Evolutionary conservation across 1,284 basidiomycete genomes (phyloP).

Genomic region (Ustilago shanxiensis): DNA sequence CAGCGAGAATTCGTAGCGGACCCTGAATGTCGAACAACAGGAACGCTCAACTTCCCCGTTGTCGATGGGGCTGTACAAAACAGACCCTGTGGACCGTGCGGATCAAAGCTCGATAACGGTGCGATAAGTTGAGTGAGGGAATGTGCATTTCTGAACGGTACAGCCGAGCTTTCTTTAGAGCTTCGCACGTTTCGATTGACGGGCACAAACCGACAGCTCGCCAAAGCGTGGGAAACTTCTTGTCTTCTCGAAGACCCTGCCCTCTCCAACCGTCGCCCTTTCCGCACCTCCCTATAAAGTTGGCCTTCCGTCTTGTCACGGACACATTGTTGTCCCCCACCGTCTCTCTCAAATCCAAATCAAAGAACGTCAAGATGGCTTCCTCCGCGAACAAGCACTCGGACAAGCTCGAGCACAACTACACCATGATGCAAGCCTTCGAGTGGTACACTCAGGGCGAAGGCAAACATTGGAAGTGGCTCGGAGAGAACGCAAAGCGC

Average conservation of each 20-base stretch:
- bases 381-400: conserved; percentile 56
- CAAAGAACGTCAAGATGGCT: conserved; percentile 35
- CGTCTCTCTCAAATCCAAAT: too few relatives aligned
- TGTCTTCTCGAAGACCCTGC: neutral
- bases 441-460: conserved; percentile 72
- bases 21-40: conserved; percentile 5
- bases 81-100: neutral
- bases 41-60: neutral
- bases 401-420: conserved; percentile 54
- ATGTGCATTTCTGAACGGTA: neutral
- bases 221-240: neutral
- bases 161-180: neutral
- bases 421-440: conserved; percentile 60
- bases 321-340: neutral
- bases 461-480: conserved; percentile 82
- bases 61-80: too few relatives aligned
- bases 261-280: neutral
- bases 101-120: neutral
- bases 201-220: neutral
- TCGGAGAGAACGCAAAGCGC: conserved; percentile 78
- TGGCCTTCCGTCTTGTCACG: neutral
- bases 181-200: neutral
- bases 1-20: too few relatives aligned
- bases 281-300: neutral
- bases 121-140: neutral